Base-by-base conservation (phyloP, 768 basidiomycete genomes). In the Hypsizygus marmoreus region DNA sequence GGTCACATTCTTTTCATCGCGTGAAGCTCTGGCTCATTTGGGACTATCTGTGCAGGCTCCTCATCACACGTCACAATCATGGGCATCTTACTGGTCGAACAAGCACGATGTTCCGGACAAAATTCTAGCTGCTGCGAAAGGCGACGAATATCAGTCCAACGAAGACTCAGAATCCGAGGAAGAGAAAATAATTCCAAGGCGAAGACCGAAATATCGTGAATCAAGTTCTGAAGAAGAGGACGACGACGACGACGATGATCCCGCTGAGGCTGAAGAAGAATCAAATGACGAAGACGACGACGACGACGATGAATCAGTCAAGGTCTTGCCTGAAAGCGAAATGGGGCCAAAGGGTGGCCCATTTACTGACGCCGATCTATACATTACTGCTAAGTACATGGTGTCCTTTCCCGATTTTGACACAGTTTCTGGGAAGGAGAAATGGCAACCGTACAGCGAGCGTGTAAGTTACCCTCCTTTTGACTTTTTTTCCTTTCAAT, bases 21-120 rank as follows among this genome's bases (percentile, higher is more conserved):
- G 30, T 20, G 31, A 47, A 20, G 11, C 34, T 20, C 14, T 35
- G 20, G 30, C 28, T 33, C 2, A 40, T 43, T 31, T 34, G 17
- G 30, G 6, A 20, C 19, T 25, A 26, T 5, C 8, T 34, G 16
- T 48, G 25, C 50, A 87, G 85, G 81, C 74, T n/a, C 82, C 84
- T 25, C 82, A 86, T 62, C 86, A 88, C 55, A 76, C 66, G 29
- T 55, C 68, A n/a, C 64, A 63, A 24, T 87, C 84, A 0, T 88
- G 86, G 86, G 67, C 68, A 17, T 77, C 80, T n/a, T 77, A 83
- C 55, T 88, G 86, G 86, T 76, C 74, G 5, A 73, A 73, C 42
- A 73, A 80, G 43, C 81, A 85, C 45, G 83, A 85, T 53, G 58
- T 86, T 20, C 82, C 82, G 1, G 85, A 85, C 55, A 82, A 84